These are phyloP conservation scores for Fusarium heterosporum DNA, from an alignment of 2,329 filamentous ascomycete species.

Conservation along the genomic window DNA sequence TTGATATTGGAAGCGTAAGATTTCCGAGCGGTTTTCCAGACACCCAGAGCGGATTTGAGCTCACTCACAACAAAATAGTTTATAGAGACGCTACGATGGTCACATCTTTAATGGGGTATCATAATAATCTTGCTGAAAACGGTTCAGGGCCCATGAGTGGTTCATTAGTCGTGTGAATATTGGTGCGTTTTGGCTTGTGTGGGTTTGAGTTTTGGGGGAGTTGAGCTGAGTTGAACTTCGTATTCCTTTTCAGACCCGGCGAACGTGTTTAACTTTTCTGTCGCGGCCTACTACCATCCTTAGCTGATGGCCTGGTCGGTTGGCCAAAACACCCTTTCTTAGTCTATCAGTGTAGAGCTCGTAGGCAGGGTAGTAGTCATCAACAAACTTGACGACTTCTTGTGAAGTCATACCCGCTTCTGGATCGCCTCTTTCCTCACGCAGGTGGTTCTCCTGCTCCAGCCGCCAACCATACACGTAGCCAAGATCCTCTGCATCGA, in stretches of 20 bases:
- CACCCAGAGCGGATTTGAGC: constrained; percentile 24
- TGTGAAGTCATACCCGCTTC: constrained; percentile 82
- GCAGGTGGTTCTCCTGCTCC: constrained; percentile 81
- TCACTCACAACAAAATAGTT: constrained; percentile 23
- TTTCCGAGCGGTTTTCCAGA: constrained; percentile 31
- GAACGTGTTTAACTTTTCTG: constrained; percentile 68
- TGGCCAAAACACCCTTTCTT: constrained; percentile 66
- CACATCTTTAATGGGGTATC: constrained; percentile 20
- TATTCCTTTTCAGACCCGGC: constrained; percentile 56
- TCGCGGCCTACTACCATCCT: constrained; percentile 71
- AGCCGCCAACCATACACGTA: constrained; percentile 88
- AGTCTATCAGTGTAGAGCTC: constrained; percentile 74
- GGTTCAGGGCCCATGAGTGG: constrained; percentile 31
- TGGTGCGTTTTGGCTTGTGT: constrained; percentile 7
- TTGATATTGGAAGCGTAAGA: constrained; percentile 29
- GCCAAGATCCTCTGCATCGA: constrained; percentile 76
- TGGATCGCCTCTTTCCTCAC: constrained; percentile 68
- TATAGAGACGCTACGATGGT: constrained; percentile 31
- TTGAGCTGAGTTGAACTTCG: not conserved
- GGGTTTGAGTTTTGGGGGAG: not conserved
- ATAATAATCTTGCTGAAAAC: constrained; percentile 22
- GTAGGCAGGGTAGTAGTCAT: constrained; percentile 77
- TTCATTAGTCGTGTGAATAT: constrained; percentile 35
- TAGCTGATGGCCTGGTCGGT: constrained; percentile 66
- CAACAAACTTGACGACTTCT: constrained; percentile 79